Percentiles rank a stretch among this genome's conserved stretches.
Conservation (phyloP, 192 early-diverging fungal species). For the Lunasporangiospora selenospora region DNA sequence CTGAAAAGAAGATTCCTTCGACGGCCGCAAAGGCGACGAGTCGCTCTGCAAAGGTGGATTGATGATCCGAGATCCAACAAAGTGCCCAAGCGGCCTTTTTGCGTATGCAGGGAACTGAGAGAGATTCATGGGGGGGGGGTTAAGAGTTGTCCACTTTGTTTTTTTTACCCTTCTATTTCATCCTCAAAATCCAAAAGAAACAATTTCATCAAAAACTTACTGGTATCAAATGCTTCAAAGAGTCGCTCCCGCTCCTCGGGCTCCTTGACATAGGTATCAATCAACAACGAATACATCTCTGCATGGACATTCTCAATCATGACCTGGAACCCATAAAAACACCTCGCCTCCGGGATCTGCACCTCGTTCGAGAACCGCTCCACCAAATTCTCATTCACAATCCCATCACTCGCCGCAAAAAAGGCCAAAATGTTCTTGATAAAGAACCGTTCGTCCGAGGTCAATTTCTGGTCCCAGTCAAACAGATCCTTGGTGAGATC, state of each 20-base stretch:
- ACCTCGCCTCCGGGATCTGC: conserved; percentile 92
- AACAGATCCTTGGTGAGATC: conserved; percentile 90
- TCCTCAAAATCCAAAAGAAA: neutral
- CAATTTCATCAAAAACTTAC: conserved; percentile 43
- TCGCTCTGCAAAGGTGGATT: conserved; percentile 88
- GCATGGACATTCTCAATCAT: conserved; percentile 98
- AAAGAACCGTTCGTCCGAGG: conserved; percentile 87
- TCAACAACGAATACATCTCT: conserved; percentile 95
- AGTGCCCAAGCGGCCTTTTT: conserved; percentile 98
- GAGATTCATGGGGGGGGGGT: neutral
- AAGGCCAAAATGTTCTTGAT: conserved; percentile 93
- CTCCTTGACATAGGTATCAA: conserved; percentile 96
- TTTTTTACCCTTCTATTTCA: too few species aligned
- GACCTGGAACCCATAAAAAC: conserved; percentile 98
- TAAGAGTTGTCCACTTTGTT: neutral
- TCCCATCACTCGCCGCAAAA: conserved; percentile 95
- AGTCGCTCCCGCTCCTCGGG: conserved; percentile 79
- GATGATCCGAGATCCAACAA: conserved; percentile 85
- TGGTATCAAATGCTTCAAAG: conserved; percentile 94
- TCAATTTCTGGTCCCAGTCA: conserved; percentile 91
- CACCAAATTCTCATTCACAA: conserved; percentile 96
- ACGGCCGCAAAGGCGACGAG: conserved; percentile 97
- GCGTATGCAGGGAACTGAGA: conserved; percentile 88
- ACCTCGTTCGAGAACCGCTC: conserved; percentile 91
- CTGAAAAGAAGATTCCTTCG: conserved; percentile 99